Evolutionary conservation across 768 basidiomycete genomes (phyloP), one percentile per base, ranked within the genome.

Genomic region (Pluteus cervinus): DNA sequence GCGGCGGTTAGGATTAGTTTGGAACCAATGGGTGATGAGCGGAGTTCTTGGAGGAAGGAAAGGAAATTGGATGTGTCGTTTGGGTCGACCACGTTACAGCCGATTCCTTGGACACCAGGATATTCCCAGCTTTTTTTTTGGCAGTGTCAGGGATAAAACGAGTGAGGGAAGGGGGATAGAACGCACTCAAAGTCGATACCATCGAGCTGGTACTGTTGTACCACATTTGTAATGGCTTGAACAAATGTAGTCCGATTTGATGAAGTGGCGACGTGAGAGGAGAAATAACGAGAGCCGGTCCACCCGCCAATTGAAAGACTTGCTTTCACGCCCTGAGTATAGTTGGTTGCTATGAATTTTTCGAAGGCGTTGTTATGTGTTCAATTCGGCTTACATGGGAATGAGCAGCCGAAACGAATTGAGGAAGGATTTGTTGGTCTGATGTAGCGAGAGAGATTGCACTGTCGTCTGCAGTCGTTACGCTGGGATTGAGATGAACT

Each of bases 111-210:
- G 8, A 61, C 61, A 25, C 68, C 75, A 24, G 90, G 91, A 53
- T 88, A 94, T 56, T 92, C 90, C 89, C 88, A 91, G 52, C 86
- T n/a, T n/a, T n/a, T n/a, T n/a, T n/a, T n/a, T n/a, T 86, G 42
- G 38, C 31, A 5, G 16, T n/a, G 18, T 29, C 20, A 45, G 30
- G 24, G 45, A 24, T 24, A 34, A 21, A 18, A 22, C 21, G 23
- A 14, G 22, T 3, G 22, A 30, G 37, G 29, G 29, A 40, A 29
- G n/a, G 33, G 38, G 16, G 14, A 48, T 39, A 10, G 33, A 12
- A 62, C 77, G 26, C 51, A 79, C 79, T 82, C 81, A 39, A 83
- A 76, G 46, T 84, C 80, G 29, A 84, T 58, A n/a, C 81, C 81
- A 45, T 75, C 68, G 11, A 86, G 61, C 1, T 66, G 48, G 47